phyloP scores from a whole-genome alignment of 768 basidiomycete species.

The Gymnopilus dilepis region DNA sequence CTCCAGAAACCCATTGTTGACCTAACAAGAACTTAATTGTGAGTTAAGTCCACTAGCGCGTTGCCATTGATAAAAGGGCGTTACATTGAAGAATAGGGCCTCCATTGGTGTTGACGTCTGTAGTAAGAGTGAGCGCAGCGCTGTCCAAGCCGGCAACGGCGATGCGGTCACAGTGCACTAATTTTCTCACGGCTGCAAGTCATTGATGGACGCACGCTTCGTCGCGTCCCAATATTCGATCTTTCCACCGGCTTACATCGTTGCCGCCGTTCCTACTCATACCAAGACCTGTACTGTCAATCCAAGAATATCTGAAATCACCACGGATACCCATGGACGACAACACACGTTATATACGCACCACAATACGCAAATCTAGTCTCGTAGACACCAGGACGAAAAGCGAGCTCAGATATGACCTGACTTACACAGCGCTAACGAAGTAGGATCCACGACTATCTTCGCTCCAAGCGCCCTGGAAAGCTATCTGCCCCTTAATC shows the following conservation, averaged over 20 bases:
- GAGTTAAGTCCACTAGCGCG: constrained; percentile 28
- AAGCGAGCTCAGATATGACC: not conserved
- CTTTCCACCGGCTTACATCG: too few species aligned
- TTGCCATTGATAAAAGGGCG: constrained; percentile 7
- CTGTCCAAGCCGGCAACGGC: constrained; percentile 2
- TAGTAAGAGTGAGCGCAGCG: constrained; percentile 9
- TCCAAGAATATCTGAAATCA: not conserved
- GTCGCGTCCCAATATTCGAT: too few species aligned
- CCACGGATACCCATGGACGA: constrained; percentile 1
- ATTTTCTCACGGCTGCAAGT: constrained; percentile 7
- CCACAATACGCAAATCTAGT: not conserved
- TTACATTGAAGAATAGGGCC: constrained; percentile 88
- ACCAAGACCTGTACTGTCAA: not conserved
- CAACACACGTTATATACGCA: not conserved
- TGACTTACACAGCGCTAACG: not conserved
- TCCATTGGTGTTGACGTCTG: constrained; percentile 59
- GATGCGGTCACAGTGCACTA: not conserved
- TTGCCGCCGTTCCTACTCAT: not conserved
- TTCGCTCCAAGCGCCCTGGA: not conserved
- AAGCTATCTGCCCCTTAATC: not conserved
- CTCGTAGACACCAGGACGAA: not conserved
- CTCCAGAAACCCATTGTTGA: constrained; percentile 76
- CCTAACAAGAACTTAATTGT: constrained; percentile 47
- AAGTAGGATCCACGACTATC: not conserved
- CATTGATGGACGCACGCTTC: too few species aligned